Conservation (phyloP, 2,329 filamentous ascomycete genomes). For the Aspergillus carbonarius region DNA sequence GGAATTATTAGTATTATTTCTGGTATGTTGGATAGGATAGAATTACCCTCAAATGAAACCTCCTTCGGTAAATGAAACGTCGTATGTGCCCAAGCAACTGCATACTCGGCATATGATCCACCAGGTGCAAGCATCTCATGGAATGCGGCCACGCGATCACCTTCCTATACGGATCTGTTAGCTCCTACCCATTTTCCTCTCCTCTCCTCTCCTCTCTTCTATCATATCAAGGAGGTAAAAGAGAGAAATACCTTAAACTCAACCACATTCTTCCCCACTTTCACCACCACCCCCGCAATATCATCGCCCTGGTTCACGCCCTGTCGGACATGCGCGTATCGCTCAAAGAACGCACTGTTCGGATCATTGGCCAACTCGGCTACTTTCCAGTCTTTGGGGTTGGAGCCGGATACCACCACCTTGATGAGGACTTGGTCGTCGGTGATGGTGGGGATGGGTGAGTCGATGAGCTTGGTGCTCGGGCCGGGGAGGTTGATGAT, state of each 20-base stretch:
- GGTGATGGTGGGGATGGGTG: slow-evolving; percentile 36
- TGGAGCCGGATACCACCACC: slow-evolving; percentile 39
- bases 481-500: slow-evolving; percentile 9
- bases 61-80: slow-evolving; percentile 55
- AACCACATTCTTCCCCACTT: slow-evolving; percentile 53
- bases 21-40: no score
- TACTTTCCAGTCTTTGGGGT: slow-evolving; percentile 49
- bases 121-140: slow-evolving; percentile 50
- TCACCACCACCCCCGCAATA: slow-evolving; percentile 52
- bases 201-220: no score
- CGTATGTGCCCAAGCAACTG: slow-evolving; percentile 52
- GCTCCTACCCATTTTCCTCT: no score
- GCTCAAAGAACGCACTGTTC: neutral
- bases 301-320: slow-evolving; percentile 52
- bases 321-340: neutral
- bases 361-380: slow-evolving; percentile 6
- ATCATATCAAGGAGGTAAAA: neutral
- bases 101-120: slow-evolving; percentile 60
- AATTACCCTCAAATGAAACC: slow-evolving; percentile 56
- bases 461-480: slow-evolving; percentile 7
- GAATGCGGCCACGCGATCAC: slow-evolving; percentile 54
- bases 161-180: slow-evolving; percentile 26
- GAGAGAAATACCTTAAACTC: slow-evolving; percentile 46
- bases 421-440: slow-evolving; percentile 36
- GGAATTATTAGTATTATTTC: slow-evolving; percentile 4